Percentiles rank a stretch among this genome's conserved stretches.
Conservation (phyloP, 176 grass and related monocot species). For the Triticum turgidum region DNA sequence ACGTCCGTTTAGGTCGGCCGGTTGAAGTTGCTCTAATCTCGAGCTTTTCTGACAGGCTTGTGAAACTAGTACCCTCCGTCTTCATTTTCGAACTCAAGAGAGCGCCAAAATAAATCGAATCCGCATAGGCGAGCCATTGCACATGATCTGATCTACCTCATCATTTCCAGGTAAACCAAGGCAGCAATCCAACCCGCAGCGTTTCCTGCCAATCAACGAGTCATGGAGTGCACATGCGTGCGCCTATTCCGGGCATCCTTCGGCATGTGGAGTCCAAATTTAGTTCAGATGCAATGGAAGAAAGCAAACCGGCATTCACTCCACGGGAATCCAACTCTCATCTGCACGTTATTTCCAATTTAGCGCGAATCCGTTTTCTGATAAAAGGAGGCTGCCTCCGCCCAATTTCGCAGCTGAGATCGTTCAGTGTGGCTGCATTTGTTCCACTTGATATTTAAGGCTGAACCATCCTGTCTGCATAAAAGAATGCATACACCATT, state of each 20-base stretch:
- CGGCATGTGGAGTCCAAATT: not conserved
- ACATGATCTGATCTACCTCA: too few species aligned
- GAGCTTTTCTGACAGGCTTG: too few species aligned
- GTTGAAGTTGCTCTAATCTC: too few species aligned
- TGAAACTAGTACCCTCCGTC: too few species aligned
- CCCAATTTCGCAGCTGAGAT: not conserved
- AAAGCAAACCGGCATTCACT: not conserved
- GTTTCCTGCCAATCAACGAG: not conserved
- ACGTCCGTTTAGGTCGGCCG: too few species aligned
- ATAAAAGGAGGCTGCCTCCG: not conserved
- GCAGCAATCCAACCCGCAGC: not conserved
- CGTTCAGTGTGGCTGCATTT: too few species aligned
- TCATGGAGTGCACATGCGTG: constrained; percentile 1
- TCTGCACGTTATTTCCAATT: not conserved
- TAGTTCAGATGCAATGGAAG: not conserved
- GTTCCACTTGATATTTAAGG: not conserved
- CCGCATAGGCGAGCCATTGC: too few species aligned
- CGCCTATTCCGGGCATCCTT: not conserved
- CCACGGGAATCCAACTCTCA: not conserved
- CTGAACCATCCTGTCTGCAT: too few species aligned
- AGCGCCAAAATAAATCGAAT: too few species aligned
- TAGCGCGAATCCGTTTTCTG: not conserved
- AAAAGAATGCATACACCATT: too few species aligned
- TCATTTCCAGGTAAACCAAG: not conserved
- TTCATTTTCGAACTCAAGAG: too few species aligned